Evolutionary conservation across 768 basidiomycete genomes (phyloP), one percentile per base, ranked within the genome.

Genomic region (Exidia glandulosa): DNA sequence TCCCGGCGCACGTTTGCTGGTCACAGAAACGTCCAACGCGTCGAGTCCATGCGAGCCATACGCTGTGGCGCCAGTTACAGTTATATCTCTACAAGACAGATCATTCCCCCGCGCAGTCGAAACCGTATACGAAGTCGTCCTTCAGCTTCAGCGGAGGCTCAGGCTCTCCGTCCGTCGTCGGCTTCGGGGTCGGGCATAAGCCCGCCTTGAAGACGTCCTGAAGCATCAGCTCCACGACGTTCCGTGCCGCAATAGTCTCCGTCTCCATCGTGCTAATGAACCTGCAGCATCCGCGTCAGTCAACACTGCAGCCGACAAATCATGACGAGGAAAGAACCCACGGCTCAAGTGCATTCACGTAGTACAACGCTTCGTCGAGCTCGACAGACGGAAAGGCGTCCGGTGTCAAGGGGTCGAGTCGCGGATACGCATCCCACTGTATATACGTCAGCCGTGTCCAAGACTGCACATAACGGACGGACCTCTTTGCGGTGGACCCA

Each of bases 261-360:
- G 93, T 94, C 71, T 97, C 94, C 94, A 97, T 96, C 5, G 91
- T 92, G 14, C 86, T 89, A 52, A 94, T 87, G 65, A 91, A 82
- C 32, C 88, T 89, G 61, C 10, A 63, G n/a, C n/a, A n/a, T n/a
- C n/a, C n/a, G n/a, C 48, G 27, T 19, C 25, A 13, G 50, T 54
- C 19, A 57, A 23, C 13, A 25, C 37, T 50, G 58, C 41, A 33
- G 56, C 63, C 55, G 30, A 30, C 37, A 56, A 56, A 59, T 50
- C 61, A 37, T 50, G 25, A 45, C n/a, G 23, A 30, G 61, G 60
- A 31, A 33, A 19, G 52, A 41, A 30, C 86, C 67, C 73, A 88
- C 83, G 91, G 86, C 74, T 98, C 95, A 63, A 96, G 88, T 1
- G 89, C 83, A 64, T 94, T 95, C 52, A 93, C 86, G 66, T 97